Percentiles rank a stretch among this genome's conserved stretches.
These are phyloP conservation scores for Malbranchea zuffiana DNA, from an alignment of 2,329 filamentous ascomycete species.

Conservation along the genomic window DNA sequence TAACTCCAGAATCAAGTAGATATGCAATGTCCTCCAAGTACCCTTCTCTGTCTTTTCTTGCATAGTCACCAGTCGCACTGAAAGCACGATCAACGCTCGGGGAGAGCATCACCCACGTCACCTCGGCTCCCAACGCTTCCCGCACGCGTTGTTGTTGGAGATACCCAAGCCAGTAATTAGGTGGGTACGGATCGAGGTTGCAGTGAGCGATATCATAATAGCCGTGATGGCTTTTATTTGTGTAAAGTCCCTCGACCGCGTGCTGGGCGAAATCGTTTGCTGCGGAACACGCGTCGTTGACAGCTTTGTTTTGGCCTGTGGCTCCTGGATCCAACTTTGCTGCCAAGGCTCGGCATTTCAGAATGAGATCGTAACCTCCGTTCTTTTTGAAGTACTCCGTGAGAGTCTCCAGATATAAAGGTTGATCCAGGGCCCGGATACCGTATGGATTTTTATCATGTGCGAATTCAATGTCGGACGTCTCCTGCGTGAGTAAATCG, in stretches of 20 bases:
- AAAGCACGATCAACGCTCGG: slow-evolving; percentile 37
- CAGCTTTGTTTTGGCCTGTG: slow-evolving; percentile 34
- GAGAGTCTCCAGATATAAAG: slow-evolving; percentile 40
- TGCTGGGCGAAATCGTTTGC: slow-evolving; percentile 45
- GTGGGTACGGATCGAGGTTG: slow-evolving; percentile 42
- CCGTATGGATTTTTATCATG: slow-evolving; percentile 48
- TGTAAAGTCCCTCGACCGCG: slow-evolving; percentile 40
- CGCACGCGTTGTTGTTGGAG: slow-evolving; percentile 49
- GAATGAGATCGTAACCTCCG: slow-evolving; percentile 46
- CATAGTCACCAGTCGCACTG: slow-evolving; percentile 49
- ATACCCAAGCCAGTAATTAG: slow-evolving; percentile 43
- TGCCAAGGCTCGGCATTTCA: slow-evolving; percentile 42
- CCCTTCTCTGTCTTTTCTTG: slow-evolving; percentile 42
- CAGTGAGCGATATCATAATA: slow-evolving; percentile 49
- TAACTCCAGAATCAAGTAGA: slow-evolving; percentile 51
- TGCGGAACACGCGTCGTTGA: slow-evolving; percentile 36
- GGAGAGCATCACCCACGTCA: slow-evolving; percentile 46
- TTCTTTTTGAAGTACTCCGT: slow-evolving; percentile 35
- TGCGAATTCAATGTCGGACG: slow-evolving; percentile 41
- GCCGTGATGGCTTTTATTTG: slow-evolving; percentile 38
- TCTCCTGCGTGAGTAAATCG: slow-evolving; percentile 46
- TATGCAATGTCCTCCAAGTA: slow-evolving; percentile 49
- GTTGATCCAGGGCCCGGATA: slow-evolving; percentile 26
- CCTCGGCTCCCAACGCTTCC: slow-evolving; percentile 43
- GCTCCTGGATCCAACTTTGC: slow-evolving; percentile 40